Evolutionary conservation across 2,329 filamentous ascomycete genomes (phyloP).

Genomic region (Ophiocordyceps camponoti-saundersi): DNA sequence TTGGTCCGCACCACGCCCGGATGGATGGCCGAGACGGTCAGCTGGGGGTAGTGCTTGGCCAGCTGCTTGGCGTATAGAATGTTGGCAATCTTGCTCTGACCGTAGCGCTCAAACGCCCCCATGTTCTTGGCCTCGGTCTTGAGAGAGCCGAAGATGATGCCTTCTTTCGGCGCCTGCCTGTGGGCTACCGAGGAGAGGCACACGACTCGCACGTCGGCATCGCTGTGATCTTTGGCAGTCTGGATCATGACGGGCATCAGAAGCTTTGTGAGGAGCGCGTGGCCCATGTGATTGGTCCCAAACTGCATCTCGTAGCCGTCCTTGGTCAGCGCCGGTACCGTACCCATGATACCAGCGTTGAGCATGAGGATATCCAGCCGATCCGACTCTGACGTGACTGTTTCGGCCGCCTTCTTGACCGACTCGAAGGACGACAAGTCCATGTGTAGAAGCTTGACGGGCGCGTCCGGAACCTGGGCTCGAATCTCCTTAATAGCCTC

Average conservation of each 20-base stretch:
- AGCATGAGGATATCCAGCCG: constrained; percentile 26
- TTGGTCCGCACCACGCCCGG: constrained; percentile 13
- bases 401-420: constrained; percentile 21
- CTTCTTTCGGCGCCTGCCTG: constrained; percentile 6
- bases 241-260: constrained; percentile 13
- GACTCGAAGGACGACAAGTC: constrained; percentile 27
- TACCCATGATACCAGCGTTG: constrained; percentile 28
- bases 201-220: constrained; percentile 13
- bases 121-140: constrained; percentile 7
- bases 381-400: constrained; percentile 14
- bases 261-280: constrained; percentile 24
- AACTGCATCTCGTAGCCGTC: constrained; percentile 33
- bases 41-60: constrained; percentile 7
- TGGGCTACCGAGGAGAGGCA: constrained; percentile 11
- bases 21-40: constrained; percentile 10
- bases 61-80: constrained; percentile 12
- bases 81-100: constrained; percentile 15
- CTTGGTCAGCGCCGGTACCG: constrained; percentile 16
- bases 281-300: constrained; percentile 30
- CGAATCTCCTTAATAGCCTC: constrained; percentile 20
- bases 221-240: constrained; percentile 7
- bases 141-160: constrained; percentile 13
- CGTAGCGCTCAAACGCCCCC: constrained; percentile 9
- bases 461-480: constrained; percentile 5
- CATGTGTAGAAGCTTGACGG: constrained; percentile 18